Base-by-base conservation (phyloP, 2,329 filamentous ascomycete genomes). In the Aspergillus fumigatiaffinis region DNA sequence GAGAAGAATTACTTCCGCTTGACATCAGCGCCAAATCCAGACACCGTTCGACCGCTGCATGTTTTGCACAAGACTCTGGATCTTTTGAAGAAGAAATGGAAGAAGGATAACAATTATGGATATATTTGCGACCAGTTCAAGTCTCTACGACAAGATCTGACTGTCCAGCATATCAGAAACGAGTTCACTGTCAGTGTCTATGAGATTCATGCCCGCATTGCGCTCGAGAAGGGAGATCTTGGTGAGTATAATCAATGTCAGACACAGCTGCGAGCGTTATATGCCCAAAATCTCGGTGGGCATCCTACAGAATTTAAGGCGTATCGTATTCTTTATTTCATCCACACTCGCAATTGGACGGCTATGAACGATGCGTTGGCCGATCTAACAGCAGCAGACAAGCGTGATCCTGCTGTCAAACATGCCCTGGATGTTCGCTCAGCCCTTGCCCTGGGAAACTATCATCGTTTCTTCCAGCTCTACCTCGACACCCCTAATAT, bases 181-280 rank as follows among this genome's bases (percentile, higher is more conserved):
- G 90, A 95, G 53, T 97, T 99, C 73, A 97, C 94, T 26, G 92
- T 97, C 63, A 89, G 85, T 61, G 94, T 97, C 50, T 99, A 99
- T 77, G 94, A 99, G 79, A 95, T 93, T 60, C 94, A 99, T 78
- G 94, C 93, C 63, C 88, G 94, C 60, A 97, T 99, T 78, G 94
- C 94, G 66, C 82, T 99, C 77, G 93, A 99, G 78, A 97, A 95
- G 84, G 92, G 90, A 79, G 94, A 99, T 82, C 86, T 97, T 81
- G 93, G 94, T 99, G 94, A 99, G 94, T 99, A 99, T 94, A 99
- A 99, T 82, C 94, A 99, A 84, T 99, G 94, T 78, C 94, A 99
- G 82, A 97, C 94, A 70, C 94, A 99, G 80, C 83, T 99, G 73
- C 91, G 91, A 76, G 91, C 89, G 64, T 81, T 99, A 70, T 97